Conservation (phyloP, 75 land plant species). For the Picea sitchensis region DNA sequence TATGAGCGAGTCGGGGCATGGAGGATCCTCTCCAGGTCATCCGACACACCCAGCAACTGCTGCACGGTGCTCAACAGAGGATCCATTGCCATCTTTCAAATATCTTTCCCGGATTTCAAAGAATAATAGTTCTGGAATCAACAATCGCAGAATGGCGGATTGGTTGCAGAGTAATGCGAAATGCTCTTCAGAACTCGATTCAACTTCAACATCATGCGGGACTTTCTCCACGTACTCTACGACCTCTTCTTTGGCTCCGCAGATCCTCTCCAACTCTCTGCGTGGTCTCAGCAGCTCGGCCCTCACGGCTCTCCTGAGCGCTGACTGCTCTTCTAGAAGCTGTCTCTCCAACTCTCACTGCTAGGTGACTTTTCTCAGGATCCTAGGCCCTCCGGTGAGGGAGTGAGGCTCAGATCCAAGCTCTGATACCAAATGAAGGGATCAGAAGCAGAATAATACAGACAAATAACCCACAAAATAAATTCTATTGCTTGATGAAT, state of each 20-base stretch:
- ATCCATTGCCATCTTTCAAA: neutral
- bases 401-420: too few species aligned
- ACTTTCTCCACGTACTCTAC: neutral
- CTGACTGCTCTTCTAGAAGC: neutral
- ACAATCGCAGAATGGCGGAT: neutral
- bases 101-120: neutral
- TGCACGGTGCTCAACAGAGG: neutral
- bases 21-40: conserved; percentile 12
- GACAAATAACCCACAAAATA: too few species aligned
- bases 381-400: too few species aligned
- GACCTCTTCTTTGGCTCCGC: too few species aligned
- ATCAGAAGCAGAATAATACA: too few species aligned
- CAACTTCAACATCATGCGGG: neutral
- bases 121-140: neutral
- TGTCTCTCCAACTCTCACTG: neutral
- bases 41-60: neutral
- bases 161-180: neutral
- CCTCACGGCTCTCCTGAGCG: too few species aligned
- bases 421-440: too few species aligned
- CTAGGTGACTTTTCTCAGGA: too few species aligned
- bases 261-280: too few species aligned
- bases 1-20: conserved; percentile 18
- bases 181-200: too few species aligned
- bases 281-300: too few species aligned
- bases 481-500: too few species aligned